phyloP scores from a whole-genome alignment of 2,329 filamentous ascomycete genomes.

The Sclerotinia nivalis region DNA sequence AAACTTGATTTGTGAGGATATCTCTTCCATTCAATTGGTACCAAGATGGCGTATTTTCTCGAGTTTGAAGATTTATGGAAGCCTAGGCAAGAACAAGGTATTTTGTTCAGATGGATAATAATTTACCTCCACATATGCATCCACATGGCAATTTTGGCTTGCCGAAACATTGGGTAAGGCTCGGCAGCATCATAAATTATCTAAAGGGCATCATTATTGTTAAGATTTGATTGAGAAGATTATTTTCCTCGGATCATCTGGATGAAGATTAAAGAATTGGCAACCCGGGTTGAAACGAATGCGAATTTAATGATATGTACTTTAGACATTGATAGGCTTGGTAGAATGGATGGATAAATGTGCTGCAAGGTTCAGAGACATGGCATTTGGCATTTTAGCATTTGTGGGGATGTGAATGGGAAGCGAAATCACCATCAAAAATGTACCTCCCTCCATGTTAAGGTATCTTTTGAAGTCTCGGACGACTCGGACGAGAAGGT shows the following conservation, averaged over 20 bases:
- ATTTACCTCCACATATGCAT: not conserved
- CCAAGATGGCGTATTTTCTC: not conserved
- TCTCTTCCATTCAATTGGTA: not conserved
- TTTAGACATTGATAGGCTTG: not conserved
- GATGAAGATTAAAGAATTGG: not conserved
- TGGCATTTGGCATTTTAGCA: not conserved
- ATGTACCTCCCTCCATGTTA: not conserved
- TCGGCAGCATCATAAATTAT: not conserved
- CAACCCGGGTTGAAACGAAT: not conserved
- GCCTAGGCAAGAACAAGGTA: slow-evolving; percentile 2
- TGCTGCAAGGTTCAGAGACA: not conserved
- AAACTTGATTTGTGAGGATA: not conserved
- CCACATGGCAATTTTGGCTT: slow-evolving; percentile 1
- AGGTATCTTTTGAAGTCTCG: not conserved
- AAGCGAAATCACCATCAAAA: not conserved
- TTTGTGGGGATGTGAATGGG: not conserved
- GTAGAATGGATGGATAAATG: slow-evolving; percentile 1
- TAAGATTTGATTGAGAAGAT: not conserved
- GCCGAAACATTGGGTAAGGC: not conserved
- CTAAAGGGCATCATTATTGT: not conserved
- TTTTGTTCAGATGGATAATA: not conserved
- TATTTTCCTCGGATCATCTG: not conserved
- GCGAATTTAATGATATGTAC: not conserved
- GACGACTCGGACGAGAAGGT: not conserved
- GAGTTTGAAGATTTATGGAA: slow-evolving; percentile 12